Evolutionary conservation across 495 filamentous ascomycete species (phyloP).

Genomic region (Talaromyces thailandensis): DNA sequence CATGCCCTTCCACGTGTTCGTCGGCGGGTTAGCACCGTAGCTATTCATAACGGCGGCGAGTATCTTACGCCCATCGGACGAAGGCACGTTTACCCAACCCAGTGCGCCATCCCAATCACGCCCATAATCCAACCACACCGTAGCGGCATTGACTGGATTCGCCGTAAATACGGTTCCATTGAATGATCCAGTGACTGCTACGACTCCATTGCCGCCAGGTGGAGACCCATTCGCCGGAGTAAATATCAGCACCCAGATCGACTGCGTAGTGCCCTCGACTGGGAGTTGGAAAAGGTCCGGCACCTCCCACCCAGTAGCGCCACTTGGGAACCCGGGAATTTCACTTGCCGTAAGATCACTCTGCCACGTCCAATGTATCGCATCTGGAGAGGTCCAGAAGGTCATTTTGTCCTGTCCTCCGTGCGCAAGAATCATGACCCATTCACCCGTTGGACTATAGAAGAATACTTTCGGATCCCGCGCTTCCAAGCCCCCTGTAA

Average conservation of each 20-base stretch:
- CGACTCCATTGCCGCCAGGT: constrained; percentile 1
- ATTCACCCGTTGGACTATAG: constrained; percentile 21
- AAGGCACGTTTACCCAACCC: constrained; percentile 5
- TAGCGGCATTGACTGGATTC: not conserved
- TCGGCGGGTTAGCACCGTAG: not conserved
- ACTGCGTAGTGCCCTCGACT: not conserved
- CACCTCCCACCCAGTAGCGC: constrained; percentile 1
- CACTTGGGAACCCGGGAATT: not conserved
- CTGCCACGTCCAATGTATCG: constrained; percentile 1
- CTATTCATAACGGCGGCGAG: constrained; percentile 5
- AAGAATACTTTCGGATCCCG: constrained; percentile 43
- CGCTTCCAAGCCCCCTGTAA: no score
- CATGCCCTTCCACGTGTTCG: constrained; percentile 1
- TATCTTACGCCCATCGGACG: constrained; percentile 3
- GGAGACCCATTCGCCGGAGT: not conserved
- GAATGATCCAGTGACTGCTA: not conserved
- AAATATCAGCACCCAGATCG: constrained; percentile 2
- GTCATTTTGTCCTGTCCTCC: constrained; percentile 24
- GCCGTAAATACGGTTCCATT: not conserved
- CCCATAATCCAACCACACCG: constrained; percentile 2
- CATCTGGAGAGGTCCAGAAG: constrained; percentile 2
- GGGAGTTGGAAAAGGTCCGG: constrained; percentile 1
- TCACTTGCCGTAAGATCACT: not conserved
- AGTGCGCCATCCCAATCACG: constrained; percentile 2
- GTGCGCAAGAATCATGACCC: constrained; percentile 8